A percentile compares a stretch with the other conserved stretches of the same genome.
These are phyloP conservation scores for Penicillium riverlandense DNA, from an alignment of 495 filamentous ascomycete species.

Conservation along the genomic window DNA sequence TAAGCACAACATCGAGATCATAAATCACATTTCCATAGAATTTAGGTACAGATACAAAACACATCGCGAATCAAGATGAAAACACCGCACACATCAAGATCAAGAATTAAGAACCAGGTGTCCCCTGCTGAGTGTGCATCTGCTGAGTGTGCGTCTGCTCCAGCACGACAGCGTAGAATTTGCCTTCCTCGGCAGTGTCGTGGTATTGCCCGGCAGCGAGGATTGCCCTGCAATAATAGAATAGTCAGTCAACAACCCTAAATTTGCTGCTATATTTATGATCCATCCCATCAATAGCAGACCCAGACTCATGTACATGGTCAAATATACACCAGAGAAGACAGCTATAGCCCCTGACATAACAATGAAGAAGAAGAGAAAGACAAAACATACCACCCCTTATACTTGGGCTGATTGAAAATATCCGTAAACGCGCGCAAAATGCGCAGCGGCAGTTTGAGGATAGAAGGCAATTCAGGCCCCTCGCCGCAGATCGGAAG, in stretches of 20 bases:
- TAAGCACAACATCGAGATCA: too few species aligned
- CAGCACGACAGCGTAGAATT: conserved; percentile 37
- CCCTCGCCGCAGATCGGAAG: conserved; percentile 33
- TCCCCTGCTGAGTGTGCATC: too few species aligned
- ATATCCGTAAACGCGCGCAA: conserved; percentile 37
- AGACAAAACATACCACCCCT: conserved; percentile 32
- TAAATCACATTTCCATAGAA: too few species aligned
- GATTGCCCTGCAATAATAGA: conserved; percentile 22
- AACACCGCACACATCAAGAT: too few species aligned
- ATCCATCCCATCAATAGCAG: too few species aligned
- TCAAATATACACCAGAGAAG: conserved; percentile 2
- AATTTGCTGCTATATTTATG: too few species aligned
- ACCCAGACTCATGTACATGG: too few species aligned
- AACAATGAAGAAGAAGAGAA: conserved; percentile 4
- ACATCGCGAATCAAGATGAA: too few species aligned
- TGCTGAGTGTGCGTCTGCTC: conserved; percentile 17
- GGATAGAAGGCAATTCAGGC: conserved; percentile 29
- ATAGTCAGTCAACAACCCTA: not conserved
- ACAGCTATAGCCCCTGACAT: not conserved
- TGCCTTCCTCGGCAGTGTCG: conserved; percentile 33
- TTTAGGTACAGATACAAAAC: too few species aligned
- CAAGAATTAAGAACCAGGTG: too few species aligned
- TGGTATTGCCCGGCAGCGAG: conserved; percentile 32
- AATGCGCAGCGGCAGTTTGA: conserved; percentile 32
- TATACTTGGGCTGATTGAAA: conserved; percentile 39